phyloP scores from a whole-genome alignment of 2,329 filamentous ascomycete genomes.

The Xylariales sp. region DNA sequence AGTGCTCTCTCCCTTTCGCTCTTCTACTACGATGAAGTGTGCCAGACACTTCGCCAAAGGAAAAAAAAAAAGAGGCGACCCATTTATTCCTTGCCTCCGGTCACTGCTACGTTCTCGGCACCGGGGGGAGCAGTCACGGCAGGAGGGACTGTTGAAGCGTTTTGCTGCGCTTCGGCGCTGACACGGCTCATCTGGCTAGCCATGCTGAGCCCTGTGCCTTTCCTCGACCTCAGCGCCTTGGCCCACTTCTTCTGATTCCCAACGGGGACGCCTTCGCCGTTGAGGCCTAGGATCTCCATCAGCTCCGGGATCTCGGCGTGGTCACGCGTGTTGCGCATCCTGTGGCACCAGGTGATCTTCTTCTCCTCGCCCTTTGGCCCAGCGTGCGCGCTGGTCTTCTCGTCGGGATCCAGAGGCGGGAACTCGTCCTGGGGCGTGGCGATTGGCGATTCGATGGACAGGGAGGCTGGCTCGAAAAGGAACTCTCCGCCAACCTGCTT shows the following conservation, averaged over 20 bases:
- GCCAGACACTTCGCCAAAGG: too few species aligned
- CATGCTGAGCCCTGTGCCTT: conserved; percentile 51
- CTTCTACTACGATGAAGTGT: too few species aligned
- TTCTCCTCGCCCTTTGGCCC: conserved; percentile 44
- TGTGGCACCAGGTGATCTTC: conserved; percentile 71
- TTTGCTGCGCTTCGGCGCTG: conserved; percentile 31
- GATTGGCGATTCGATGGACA: conserved; percentile 38
- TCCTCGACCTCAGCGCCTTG: conserved; percentile 41
- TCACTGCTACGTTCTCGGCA: not conserved
- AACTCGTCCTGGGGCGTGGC: conserved; percentile 29
- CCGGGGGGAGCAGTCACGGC: not conserved
- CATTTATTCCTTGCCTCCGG: too few species aligned
- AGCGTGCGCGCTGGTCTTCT: conserved; percentile 14
- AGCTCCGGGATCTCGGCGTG: conserved; percentile 69
- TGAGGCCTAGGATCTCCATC: conserved; percentile 57
- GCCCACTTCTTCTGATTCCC: conserved; percentile 34
- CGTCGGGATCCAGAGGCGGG: conserved; percentile 8
- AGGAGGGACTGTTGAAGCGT: too few species aligned
- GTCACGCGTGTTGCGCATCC: conserved; percentile 75
- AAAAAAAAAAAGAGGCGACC: too few species aligned
- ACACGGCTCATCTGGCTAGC: conserved; percentile 42
- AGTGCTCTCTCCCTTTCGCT: too few species aligned
- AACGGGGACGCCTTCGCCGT: conserved; percentile 30
- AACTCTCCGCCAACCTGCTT: conserved; percentile 75
- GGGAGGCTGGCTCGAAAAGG: conserved; percentile 56